phyloP scores from a whole-genome alignment of 1,139 yeast species.

The Debaryomycetaceae sp. region DNA sequence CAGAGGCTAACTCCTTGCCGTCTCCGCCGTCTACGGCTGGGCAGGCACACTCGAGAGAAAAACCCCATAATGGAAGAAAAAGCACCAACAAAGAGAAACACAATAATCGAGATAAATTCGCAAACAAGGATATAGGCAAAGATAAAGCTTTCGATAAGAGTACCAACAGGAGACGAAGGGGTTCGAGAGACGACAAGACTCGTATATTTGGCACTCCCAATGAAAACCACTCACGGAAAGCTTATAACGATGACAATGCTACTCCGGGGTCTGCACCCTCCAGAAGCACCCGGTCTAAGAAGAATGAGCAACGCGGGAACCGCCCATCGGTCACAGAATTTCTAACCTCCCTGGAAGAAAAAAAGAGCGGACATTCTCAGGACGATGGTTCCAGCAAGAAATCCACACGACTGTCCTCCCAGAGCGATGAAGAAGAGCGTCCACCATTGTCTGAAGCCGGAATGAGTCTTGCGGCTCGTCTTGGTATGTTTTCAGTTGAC shows the following conservation, averaged over 20 bases:
- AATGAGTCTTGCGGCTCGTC: conserved; percentile 19
- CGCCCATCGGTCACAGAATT: not conserved
- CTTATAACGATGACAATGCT: conserved; percentile 12
- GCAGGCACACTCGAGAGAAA: not conserved
- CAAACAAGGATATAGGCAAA: not conserved
- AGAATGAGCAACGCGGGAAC: conserved; percentile 11
- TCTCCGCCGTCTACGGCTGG: conserved; percentile 7
- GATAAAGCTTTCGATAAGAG: not conserved
- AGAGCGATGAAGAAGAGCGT: conserved; percentile 3
- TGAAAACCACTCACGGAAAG: conserved; percentile 2
- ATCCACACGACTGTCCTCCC: not conserved
- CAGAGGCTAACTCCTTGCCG: not conserved
- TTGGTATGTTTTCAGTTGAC: conserved; percentile 11
- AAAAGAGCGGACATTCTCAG: conserved; percentile 5
- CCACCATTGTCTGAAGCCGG: conserved; percentile 11
- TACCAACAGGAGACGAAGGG: not conserved
- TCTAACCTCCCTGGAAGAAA: conserved; percentile 7
- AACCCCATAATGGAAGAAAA: not conserved
- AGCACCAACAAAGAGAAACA: not conserved
- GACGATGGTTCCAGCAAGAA: conserved; percentile 1
- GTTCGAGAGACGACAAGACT: not conserved
- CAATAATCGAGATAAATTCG: not conserved
- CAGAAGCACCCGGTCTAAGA: conserved; percentile 23
- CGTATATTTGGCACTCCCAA: not conserved
- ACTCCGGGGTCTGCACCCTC: conserved; percentile 27